A percentile compares a stretch with the other conserved stretches of the same genome.
phyloP scores from a whole-genome alignment of 192 early-diverging fungal genomes.

The Globomyces pollinis-pini region DNA sequence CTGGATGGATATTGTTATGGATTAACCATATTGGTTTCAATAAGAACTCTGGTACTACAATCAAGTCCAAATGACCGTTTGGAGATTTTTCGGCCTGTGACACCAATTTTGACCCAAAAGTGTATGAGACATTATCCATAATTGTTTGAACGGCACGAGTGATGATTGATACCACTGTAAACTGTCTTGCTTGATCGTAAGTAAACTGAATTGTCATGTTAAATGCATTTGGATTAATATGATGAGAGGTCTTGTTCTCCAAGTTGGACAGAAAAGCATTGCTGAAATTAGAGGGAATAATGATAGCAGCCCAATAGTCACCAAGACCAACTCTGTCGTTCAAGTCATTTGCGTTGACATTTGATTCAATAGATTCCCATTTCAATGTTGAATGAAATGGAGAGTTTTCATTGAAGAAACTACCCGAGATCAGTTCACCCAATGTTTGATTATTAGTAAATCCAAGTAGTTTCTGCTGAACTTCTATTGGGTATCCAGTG shows the following conservation, averaged over 20 bases:
- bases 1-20: constrained; percentile 3
- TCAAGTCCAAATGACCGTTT: background rate
- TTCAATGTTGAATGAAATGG: background rate
- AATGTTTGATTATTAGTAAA: background rate
- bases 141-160: background rate
- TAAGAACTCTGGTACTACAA: constrained; percentile 1
- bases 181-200: constrained; percentile 4
- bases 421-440: background rate
- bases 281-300: constrained; percentile 4
- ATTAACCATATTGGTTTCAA: background rate
- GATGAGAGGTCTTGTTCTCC: background rate
- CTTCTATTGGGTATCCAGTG: background rate
- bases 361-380: background rate
- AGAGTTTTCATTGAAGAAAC: background rate
- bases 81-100: background rate
- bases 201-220: background rate
- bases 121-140: background rate
- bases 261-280: background rate
- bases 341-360: background rate
- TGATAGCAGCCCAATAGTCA: background rate
- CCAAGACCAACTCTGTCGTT: background rate
- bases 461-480: background rate
- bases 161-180: background rate
- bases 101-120: background rate
- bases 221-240: background rate